Evolutionary conservation across 2,329 filamentous ascomycete species (phyloP).

Genomic region (Leptographium procerum): DNA sequence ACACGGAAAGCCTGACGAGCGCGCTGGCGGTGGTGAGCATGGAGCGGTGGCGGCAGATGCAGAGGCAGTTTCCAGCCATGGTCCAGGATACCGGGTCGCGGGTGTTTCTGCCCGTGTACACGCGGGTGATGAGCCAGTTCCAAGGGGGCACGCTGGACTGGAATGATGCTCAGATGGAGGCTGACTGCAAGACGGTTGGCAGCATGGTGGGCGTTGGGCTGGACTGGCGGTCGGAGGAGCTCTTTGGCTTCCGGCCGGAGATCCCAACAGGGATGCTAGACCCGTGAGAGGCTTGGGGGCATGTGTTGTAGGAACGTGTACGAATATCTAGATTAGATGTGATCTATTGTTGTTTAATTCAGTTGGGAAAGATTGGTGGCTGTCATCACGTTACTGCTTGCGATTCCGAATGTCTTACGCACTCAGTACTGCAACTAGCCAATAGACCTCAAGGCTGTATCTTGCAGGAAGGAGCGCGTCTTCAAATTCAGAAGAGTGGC

Average conservation of each 20-base stretch:
- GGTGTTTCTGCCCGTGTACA: slow-evolving; percentile 9
- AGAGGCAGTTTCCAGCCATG: slow-evolving; percentile 1
- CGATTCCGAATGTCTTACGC: too few species aligned
- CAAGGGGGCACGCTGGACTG: slow-evolving; percentile 30
- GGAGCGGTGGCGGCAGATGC: slow-evolving; percentile 12
- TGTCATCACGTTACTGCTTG: too few species aligned
- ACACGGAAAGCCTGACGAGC: slow-evolving; percentile 29
- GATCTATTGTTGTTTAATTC: neutral
- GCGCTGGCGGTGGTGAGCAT: slow-evolving; percentile 12
- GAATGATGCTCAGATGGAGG: slow-evolving; percentile 24
- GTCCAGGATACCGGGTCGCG: neutral
- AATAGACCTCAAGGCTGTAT: too few species aligned
- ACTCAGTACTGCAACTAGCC: too few species aligned
- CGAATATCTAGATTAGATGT: neutral
- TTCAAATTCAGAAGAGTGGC: neutral
- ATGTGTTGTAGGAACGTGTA: neutral
- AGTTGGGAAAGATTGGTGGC: neutral
- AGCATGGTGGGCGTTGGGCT: slow-evolving; percentile 16
- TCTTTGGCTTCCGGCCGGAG: slow-evolving; percentile 16
- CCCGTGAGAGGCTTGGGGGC: neutral
- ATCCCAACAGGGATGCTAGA: slow-evolving; percentile 11
- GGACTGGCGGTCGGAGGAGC: slow-evolving; percentile 27
- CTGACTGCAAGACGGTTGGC: slow-evolving; percentile 14
- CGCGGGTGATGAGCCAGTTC: slow-evolving; percentile 6
- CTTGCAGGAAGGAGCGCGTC: neutral